A percentile compares a stretch with the other conserved stretches of the same genome.
Evolutionary conservation across 2,329 filamentous ascomycete genomes (phyloP).

Genomic region (Paecilomyces dactylethromorphus): DNA sequence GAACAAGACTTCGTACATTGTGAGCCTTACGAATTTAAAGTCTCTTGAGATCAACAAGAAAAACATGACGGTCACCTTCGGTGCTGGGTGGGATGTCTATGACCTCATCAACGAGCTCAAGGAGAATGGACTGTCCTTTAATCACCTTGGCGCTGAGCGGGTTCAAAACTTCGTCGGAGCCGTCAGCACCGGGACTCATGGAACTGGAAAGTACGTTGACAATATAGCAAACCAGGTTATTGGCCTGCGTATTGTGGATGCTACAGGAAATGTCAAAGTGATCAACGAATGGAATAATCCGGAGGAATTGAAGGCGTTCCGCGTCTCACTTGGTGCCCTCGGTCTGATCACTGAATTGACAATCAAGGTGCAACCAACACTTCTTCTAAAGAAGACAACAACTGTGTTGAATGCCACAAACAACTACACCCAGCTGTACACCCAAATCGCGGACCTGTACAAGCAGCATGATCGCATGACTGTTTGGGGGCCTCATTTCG

Average conservation of each 20-base stretch:
- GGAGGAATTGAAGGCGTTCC: conserved; percentile 13
- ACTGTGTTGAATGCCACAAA: conserved; percentile 8
- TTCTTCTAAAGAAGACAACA: conserved; percentile 8
- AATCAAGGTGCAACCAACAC: conserved; percentile 10
- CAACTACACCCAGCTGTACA: conserved; percentile 8
- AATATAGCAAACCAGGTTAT: conserved; percentile 1
- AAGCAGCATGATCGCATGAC: conserved; percentile 11
- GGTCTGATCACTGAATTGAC: conserved; percentile 14
- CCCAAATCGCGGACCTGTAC: conserved; percentile 6
- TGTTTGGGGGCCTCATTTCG: conserved; percentile 11
- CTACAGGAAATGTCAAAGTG: conserved; percentile 7
- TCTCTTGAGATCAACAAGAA: conserved; percentile 9
- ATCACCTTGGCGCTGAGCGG: conserved; percentile 10
- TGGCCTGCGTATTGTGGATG: conserved; percentile 12
- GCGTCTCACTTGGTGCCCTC: conserved; percentile 12
- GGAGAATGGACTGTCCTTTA: conserved; percentile 8
- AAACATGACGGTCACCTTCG: conserved; percentile 11
- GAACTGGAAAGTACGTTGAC: conserved; percentile 6
- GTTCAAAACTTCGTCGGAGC: conserved; percentile 16
- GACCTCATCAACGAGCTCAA: conserved; percentile 11
- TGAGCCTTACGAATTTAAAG: conserved; percentile 11
- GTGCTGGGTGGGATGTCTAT: conserved; percentile 15
- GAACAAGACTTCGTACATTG: conserved; percentile 10
- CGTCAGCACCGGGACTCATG: conserved; percentile 13
- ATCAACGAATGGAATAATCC: conserved; percentile 8